Base-by-base conservation (phyloP, 139 green algal genomes). In the Tetradesmus obliquus region DNA sequence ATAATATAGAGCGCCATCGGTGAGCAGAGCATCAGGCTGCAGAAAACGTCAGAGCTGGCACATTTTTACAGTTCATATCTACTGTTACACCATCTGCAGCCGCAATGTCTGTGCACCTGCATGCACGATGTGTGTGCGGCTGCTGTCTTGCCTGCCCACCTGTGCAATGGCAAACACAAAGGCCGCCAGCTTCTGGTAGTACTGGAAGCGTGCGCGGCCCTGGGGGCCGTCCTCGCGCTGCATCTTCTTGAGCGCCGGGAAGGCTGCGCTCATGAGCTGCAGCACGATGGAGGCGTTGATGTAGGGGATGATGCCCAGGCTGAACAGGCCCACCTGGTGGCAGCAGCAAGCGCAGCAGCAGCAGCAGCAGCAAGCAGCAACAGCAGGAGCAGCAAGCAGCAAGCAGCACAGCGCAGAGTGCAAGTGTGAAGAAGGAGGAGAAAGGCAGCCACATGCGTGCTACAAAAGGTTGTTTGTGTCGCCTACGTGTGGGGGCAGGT, bases 241-340 rank as follows among this genome's bases (percentile, higher is more conserved):
- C 93, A 99, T 94, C 94, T 99, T 98, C 93, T 99, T 99, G 10
- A 99, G 95, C 0, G 88, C 90, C 13, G 98, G 98, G 93, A 99
- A 99, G 22, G 96, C 96, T 2, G 97, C 97, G 17, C 96, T 92
- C 66, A 99, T 95, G 79, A 99, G 97, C 95, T 99, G 98, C 51
- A 97, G 93, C 55, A 97, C 93, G 94, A 99, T 99, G 91, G 96
- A 99, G 19, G 97, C 96, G 93, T 99, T 99, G 97, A 99, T 99
- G 97, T 99, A 99, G 55, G 98, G 98, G 88, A 99, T 98, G 93
- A 99, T 99, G 86, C 98, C 98, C n/a, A 99, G 96, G 7, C 96
- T 98, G 94, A 99, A 99, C 9, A 99, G 93, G n/a, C 98, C 98
- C 3, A 91, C 88, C 88, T 91, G 86, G 8, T 12, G 32, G 32